Base-by-base conservation (phyloP, 345 rosid species). In the Limnanthes douglasii region DNA sequence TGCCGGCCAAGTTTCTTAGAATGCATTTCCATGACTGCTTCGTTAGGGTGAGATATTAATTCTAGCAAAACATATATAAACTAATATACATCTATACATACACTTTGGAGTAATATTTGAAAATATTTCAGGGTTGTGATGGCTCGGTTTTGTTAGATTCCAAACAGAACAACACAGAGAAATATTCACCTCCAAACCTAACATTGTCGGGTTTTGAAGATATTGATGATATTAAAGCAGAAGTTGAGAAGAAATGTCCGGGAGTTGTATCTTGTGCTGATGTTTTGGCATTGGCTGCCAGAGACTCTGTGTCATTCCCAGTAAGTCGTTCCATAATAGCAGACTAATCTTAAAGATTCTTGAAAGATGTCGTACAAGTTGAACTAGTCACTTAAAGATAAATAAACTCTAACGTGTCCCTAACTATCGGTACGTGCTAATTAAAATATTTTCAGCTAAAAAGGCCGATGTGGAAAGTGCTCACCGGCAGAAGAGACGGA, bases 101-200 rank as follows among this genome's bases (percentile, higher is more conserved):
- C n/a, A n/a, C n/a, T n/a, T n/a, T n/a, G n/a, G n/a, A n/a, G n/a
- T n/a, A n/a, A n/a, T n/a, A n/a, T n/a, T n/a, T n/a, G n/a, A n/a
- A n/a, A n/a, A n/a, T n/a, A n/a, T n/a, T n/a, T 48, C 51, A 74
- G 92, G 92, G 92, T 11, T 78, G 92, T 44, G 92, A 78, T 18
- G 84, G 36, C 7, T 78, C 92, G 6, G 0, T 78, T n/a, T 40
- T 78, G 30, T 28, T 79, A 36, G 57, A 66, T 19, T 59, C 69
- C 15, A 56, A 70, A 0, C 5, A 43, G 1, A 54, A 35, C 27
- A 66, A 41, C 52, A 66, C 61, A 0, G 92, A 79, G 53, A 74
- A 64, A 39, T 52, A 54, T 18, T 53, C 92, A 0, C 2, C 42
- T 42, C 85, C 92, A 14, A 79, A 79, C 62, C 65, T 34, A 19